Percentiles rank a stretch among this genome's conserved stretches.
Evolutionary conservation across 257 asterid species (phyloP).

Genomic region (Misopates orontium): DNA sequence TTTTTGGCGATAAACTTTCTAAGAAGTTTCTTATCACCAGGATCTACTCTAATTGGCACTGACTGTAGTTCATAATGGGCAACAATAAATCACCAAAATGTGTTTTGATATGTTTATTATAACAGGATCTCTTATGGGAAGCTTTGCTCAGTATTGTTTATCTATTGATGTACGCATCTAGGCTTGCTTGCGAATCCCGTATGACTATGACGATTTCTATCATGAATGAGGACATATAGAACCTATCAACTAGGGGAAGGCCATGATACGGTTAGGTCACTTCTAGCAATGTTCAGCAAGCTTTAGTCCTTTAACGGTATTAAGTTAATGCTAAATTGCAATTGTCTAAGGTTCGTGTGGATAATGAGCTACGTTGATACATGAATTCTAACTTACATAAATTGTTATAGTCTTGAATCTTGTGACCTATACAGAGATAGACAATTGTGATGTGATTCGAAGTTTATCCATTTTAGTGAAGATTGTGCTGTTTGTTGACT

Average conservation of each 20-base stretch:
- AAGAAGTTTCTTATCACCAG: neutral
- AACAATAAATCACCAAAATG: too few species aligned
- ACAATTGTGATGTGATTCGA: neutral
- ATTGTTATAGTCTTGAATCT: neutral
- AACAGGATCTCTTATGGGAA: neutral
- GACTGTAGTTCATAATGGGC: too few species aligned
- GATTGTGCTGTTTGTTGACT: neutral
- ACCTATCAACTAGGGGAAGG: slow-evolving; percentile 10
- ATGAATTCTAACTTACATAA: neutral
- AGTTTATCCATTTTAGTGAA: too few species aligned
- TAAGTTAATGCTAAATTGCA: neutral
- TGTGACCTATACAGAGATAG: neutral
- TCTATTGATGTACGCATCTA: too few species aligned
- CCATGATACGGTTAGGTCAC: neutral
- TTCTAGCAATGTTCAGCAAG: neutral
- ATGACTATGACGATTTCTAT: neutral
- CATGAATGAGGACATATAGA: neutral
- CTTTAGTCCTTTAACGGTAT: too few species aligned
- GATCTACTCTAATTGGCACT: neutral
- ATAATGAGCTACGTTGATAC: neutral
- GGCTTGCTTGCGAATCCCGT: neutral
- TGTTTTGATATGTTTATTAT: neutral
- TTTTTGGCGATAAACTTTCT: slow-evolving; percentile 8
- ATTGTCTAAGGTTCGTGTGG: neutral
- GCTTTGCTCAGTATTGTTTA: neutral